These are phyloP conservation scores for Yamadazyma triangularis DNA, from an alignment of 1,139 yeast species.

Conservation along the genomic window DNA sequence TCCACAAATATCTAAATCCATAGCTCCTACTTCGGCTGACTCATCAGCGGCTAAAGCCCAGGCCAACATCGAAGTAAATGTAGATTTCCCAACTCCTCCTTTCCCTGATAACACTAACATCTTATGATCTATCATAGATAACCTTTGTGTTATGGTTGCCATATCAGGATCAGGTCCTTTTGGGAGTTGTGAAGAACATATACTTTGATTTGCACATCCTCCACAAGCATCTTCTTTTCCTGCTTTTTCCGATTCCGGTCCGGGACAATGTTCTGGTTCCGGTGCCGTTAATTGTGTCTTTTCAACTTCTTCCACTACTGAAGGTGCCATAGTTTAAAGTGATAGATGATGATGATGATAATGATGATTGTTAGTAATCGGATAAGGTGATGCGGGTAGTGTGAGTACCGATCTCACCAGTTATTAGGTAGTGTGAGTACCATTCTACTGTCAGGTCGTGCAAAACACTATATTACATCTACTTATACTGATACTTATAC, in stretches of 20 bases:
- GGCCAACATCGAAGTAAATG: constrained; percentile 89
- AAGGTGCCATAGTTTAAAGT: constrained; percentile 20
- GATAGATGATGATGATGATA: no score
- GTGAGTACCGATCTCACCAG: no score
- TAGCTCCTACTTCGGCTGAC: constrained; percentile 84
- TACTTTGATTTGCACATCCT: constrained; percentile 91
- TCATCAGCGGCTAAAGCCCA: constrained; percentile 96
- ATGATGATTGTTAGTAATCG: no score
- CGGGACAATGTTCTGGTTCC: constrained; percentile 97
- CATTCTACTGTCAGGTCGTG: no score
- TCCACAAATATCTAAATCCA: constrained; percentile 97
- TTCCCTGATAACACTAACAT: constrained; percentile 86
- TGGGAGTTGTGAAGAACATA: constrained; percentile 78
- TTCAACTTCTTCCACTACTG: constrained; percentile 12
- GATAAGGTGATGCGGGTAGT: no score
- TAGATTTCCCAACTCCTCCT: constrained; percentile 98
- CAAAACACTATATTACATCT: no score
- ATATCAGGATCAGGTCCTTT: constrained; percentile 96
- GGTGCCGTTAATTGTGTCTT: constrained; percentile 35
- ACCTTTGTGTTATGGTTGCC: constrained; percentile 66
- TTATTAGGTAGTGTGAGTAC: no score
- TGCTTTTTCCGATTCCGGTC: constrained; percentile 90
- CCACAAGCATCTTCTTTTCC: constrained; percentile 92
- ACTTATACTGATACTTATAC: no score
- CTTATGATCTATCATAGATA: constrained; percentile 72